These are phyloP conservation scores for Naganishia cerealis DNA, from an alignment of 1,284 basidiomycete species.

Conservation along the genomic window DNA sequence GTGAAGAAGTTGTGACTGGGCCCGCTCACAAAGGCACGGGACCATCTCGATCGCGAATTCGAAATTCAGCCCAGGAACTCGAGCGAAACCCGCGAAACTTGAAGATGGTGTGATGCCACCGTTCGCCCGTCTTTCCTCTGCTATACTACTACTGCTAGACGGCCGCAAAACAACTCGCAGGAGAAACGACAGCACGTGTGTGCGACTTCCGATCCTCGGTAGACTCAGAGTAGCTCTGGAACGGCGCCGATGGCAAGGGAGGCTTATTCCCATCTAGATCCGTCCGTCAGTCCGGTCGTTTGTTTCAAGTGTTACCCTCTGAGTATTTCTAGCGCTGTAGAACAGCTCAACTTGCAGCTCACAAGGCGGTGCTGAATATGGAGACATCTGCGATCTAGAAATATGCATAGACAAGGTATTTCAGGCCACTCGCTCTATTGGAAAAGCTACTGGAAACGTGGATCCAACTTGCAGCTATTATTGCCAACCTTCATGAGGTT, in stretches of 20 bases:
- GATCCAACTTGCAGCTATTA: neutral
- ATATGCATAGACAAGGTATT: neutral
- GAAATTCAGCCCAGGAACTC: neutral
- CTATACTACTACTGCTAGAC: neutral
- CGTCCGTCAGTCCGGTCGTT: neutral
- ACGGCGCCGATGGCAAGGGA: neutral
- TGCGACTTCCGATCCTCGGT: neutral
- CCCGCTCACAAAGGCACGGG: neutral
- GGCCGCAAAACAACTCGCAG: neutral
- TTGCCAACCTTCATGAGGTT: neutral
- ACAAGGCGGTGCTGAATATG: constrained; percentile 1
- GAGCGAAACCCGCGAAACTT: neutral
- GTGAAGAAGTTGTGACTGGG: neutral
- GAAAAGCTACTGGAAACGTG: neutral
- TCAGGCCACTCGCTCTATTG: neutral
- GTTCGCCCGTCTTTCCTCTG: neutral
- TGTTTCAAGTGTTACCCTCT: neutral
- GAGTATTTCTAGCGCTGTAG: neutral
- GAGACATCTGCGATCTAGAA: neutral
- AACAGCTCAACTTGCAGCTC: neutral
- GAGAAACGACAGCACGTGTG: neutral
- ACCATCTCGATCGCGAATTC: neutral
- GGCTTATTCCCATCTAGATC: neutral
- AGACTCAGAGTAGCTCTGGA: neutral
- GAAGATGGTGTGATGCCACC: neutral